Conservation (phyloP, 225 moss, liverwort and hornwort species). For the Pseudoscleropodium purum region DNA sequence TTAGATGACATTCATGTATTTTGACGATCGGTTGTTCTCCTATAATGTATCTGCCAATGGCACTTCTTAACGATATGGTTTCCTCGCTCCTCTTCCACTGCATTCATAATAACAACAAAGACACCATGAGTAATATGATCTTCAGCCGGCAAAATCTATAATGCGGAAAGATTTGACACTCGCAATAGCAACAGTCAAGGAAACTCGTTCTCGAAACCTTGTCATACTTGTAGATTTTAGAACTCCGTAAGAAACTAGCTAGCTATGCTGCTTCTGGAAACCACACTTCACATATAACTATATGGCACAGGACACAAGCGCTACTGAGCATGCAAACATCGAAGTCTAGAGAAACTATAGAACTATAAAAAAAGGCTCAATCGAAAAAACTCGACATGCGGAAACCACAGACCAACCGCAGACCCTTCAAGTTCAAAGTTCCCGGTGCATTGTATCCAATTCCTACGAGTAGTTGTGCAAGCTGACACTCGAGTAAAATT, state of each 20-base stretch:
- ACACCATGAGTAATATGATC: background rate
- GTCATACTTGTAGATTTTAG: background rate
- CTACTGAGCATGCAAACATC: background rate
- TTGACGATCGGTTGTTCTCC: background rate
- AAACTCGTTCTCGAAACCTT: background rate
- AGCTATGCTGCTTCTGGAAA: background rate
- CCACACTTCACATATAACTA: background rate
- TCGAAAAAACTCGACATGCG: background rate
- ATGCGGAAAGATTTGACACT: background rate
- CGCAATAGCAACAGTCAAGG: background rate
- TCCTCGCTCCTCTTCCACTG: conserved; percentile 9
- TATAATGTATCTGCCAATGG: background rate
- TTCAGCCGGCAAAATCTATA: background rate
- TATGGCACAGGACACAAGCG: background rate
- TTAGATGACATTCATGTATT: background rate
- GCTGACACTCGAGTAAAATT: background rate
- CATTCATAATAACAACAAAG: background rate
- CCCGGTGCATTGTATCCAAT: background rate
- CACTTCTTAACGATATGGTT: background rate
- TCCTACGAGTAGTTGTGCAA: background rate
- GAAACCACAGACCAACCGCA: background rate
- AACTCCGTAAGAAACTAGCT: background rate
- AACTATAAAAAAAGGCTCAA: background rate
- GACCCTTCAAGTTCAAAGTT: background rate
- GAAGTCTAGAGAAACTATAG: background rate